A percentile compares a stretch with the other conserved stretches of the same genome.
phyloP scores from a whole-genome alignment of 805 yeast species.

The Tetrapisispora iriomotensis region DNA sequence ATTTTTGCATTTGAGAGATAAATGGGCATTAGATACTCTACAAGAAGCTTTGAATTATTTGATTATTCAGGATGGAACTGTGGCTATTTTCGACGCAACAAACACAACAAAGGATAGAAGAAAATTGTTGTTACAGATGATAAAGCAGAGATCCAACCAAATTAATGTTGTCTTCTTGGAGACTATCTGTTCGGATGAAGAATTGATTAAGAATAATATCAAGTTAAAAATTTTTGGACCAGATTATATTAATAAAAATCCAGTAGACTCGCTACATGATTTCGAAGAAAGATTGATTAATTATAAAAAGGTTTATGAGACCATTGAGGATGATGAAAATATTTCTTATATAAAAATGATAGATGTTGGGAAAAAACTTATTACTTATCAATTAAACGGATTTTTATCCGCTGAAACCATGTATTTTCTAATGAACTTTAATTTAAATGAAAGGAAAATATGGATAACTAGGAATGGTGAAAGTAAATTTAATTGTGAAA shows the following conservation, averaged over 20 bases:
- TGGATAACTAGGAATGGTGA: slow-evolving; percentile 97
- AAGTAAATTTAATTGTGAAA: slow-evolving; percentile 70
- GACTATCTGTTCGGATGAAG: slow-evolving; percentile 73
- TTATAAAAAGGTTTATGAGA: slow-evolving; percentile 83
- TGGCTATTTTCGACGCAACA: slow-evolving; percentile 85
- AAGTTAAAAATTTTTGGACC: slow-evolving; percentile 85
- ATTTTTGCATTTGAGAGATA: slow-evolving; percentile 61
- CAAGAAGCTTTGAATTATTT: slow-evolving; percentile 76
- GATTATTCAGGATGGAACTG: slow-evolving; percentile 72
- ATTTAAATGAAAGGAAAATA: slow-evolving; percentile 78
- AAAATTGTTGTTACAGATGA: slow-evolving; percentile 43
- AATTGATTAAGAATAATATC: slow-evolving; percentile 73
- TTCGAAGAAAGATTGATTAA: slow-evolving; percentile 72
- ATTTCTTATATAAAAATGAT: slow-evolving; percentile 89
- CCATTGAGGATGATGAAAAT: slow-evolving; percentile 68
- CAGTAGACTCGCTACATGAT: slow-evolving; percentile 66
- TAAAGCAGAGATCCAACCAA: slow-evolving; percentile 46
- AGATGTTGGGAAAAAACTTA: slow-evolving; percentile 89
- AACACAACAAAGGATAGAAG: slow-evolving; percentile 62
- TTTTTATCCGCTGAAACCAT: slow-evolving; percentile 89
- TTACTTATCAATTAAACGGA: slow-evolving; percentile 79
- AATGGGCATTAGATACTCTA: slow-evolving; percentile 94
- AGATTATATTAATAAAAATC: slow-evolving; percentile 80
- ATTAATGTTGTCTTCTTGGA: slow-evolving; percentile 78
- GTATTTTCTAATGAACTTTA: slow-evolving; percentile 81